Percentiles rank a stretch among this genome's conserved stretches.
phyloP scores from a whole-genome alignment of 352 stramenopile species.

The Hyaloperonospora arabidopsidis region DNA sequence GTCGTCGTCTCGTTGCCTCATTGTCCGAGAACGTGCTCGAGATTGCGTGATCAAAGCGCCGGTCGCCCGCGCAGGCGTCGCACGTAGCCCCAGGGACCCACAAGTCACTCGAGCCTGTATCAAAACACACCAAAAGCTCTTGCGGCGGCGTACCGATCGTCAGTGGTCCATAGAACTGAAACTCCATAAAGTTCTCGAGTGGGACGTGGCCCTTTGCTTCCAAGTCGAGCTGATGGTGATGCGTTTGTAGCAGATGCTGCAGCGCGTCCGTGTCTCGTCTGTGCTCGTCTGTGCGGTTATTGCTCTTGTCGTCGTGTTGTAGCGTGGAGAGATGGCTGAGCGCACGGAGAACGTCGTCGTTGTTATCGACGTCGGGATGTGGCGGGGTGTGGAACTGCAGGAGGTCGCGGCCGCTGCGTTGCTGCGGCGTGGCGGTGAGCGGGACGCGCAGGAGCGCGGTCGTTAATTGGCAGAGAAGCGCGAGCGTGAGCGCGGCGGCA shows the following conservation, averaged over 20 bases:
- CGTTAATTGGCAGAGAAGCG: too few species aligned
- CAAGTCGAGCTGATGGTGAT: too few species aligned
- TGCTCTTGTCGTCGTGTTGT: slow-evolving; percentile 6
- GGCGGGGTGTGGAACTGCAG: slow-evolving; percentile 34
- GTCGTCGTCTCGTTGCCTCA: slow-evolving; percentile 17
- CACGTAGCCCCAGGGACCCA: slow-evolving; percentile 61
- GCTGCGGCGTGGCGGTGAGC: slow-evolving; percentile 20
- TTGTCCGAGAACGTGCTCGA: slow-evolving; percentile 41
- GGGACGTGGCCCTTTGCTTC: slow-evolving; percentile 33
- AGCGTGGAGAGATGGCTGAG: slow-evolving; percentile 18
- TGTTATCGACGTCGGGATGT: not conserved
- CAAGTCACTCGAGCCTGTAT: slow-evolving; percentile 75
- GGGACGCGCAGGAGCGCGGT: slow-evolving; percentile 34
- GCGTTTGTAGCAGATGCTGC: slow-evolving; percentile 24
- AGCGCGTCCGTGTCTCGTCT: slow-evolving; percentile 13
- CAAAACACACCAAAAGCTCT: slow-evolving; percentile 68
- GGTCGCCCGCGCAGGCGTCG: slow-evolving; percentile 42
- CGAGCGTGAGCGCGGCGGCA: too few species aligned
- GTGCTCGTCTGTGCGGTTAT: not conserved
- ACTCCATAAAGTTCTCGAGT: slow-evolving; percentile 78
- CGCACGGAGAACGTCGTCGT: slow-evolving; percentile 2
- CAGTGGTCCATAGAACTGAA: slow-evolving; percentile 74
- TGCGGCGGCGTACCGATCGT: slow-evolving; percentile 57
- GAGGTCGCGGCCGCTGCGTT: slow-evolving; percentile 28
- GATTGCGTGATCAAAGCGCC: slow-evolving; percentile 40